Conservation (phyloP, 108 stramenopile species). For the Parietichytrium sp. region DNA sequence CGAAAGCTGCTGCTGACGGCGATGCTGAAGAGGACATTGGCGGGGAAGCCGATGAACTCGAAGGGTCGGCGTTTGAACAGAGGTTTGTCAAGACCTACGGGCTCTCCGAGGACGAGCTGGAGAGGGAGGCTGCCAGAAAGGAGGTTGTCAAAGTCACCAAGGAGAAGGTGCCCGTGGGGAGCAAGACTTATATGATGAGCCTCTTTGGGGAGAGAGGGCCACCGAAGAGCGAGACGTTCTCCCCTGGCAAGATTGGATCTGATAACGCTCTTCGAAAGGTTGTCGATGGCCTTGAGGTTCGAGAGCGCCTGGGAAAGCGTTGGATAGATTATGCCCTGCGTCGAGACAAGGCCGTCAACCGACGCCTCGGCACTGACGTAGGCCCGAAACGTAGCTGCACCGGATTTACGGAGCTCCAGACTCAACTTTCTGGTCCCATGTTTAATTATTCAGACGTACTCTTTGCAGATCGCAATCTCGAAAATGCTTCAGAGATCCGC, state of each 20-base stretch:
- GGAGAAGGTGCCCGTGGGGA: neutral
- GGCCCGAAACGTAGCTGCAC: neutral
- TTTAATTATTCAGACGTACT: neutral
- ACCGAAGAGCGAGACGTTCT: neutral
- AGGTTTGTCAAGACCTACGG: constrained; percentile 2
- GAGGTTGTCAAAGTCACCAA: neutral
- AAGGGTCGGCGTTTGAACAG: neutral
- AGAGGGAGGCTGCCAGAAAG: neutral
- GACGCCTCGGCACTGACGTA: neutral
- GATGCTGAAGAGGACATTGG: neutral
- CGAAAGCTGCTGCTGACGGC: too few species aligned
- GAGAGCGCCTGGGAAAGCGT: neutral
- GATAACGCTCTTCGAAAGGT: too few species aligned
- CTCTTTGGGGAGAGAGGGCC: neutral
- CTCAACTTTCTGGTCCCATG: neutral
- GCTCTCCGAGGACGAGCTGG: neutral
- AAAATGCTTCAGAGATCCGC: constrained; percentile 14
- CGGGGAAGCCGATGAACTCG: neutral
- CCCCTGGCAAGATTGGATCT: neutral
- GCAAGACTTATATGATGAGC: neutral
- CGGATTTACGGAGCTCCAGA: neutral
- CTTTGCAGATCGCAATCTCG: neutral
- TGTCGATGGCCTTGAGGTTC: neutral
- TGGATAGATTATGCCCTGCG: constrained; percentile 16
- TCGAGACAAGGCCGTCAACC: neutral